Evolutionary conservation across 2,329 filamentous ascomycete species (phyloP).

Genomic region (Leptosphaerulina australis): DNA sequence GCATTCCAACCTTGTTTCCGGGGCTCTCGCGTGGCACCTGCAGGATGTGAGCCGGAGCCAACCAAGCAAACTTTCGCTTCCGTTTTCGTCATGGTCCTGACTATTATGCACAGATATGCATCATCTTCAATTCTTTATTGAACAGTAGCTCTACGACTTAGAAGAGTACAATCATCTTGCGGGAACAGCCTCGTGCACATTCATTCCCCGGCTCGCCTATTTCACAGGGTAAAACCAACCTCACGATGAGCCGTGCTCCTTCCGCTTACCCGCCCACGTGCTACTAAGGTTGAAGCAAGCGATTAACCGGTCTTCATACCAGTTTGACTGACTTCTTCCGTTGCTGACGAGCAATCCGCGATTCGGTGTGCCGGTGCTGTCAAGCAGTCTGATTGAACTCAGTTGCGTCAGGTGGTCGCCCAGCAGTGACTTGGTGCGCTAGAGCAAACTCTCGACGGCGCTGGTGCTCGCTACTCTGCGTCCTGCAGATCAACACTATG

Average conservation of each 20-base stretch:
- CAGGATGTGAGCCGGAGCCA: not conserved
- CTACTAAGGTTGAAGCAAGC: conserved; percentile 4
- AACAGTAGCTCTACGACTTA: not conserved
- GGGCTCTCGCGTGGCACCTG: conserved; percentile 12
- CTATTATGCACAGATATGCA: not conserved
- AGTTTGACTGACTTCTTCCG: conserved; percentile 4
- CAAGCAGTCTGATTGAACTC: not conserved
- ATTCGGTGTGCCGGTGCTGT: conserved; percentile 6
- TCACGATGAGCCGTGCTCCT: conserved; percentile 11
- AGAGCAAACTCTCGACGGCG: conserved; percentile 15
- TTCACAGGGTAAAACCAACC: conserved; percentile 10
- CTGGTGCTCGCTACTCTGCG: conserved; percentile 15
- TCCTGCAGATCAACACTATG: conserved; percentile 27
- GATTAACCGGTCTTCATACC: conserved; percentile 12
- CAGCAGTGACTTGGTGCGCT: conserved; percentile 14
- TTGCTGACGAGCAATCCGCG: not conserved
- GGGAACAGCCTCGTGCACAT: not conserved
- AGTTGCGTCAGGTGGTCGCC: conserved; percentile 16
- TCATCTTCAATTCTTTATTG: conserved; percentile 1
- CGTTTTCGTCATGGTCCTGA: conserved; percentile 1
- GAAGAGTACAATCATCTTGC: not conserved
- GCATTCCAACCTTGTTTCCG: conserved; percentile 5
- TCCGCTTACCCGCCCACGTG: conserved; percentile 17
- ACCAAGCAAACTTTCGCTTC: conserved; percentile 7
- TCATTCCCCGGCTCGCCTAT: conserved; percentile 2